Evolutionary conservation across 73 alveolate genomes (phyloP).

Genomic region (Stentor roeselii): DNA sequence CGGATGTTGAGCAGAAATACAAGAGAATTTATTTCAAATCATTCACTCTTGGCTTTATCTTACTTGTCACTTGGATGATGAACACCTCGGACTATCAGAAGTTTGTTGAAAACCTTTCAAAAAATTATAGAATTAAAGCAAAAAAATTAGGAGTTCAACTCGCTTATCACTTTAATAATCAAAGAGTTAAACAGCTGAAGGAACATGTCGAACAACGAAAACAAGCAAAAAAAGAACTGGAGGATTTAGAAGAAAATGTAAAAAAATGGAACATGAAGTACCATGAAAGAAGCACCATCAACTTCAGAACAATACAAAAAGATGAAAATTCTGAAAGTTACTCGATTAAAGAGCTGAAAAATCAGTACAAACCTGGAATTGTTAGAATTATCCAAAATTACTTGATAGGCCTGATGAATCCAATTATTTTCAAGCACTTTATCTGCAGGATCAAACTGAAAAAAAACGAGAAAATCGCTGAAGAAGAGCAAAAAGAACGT

Average conservation of each 20-base stretch:
- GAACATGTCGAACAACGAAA: background rate
- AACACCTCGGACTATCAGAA: background rate
- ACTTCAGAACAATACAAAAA: background rate
- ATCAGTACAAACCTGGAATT: background rate
- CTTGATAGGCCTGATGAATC: background rate
- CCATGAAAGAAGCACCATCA: background rate
- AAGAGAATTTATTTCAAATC: background rate
- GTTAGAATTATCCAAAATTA: background rate
- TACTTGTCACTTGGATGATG: background rate
- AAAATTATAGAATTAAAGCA: background rate
- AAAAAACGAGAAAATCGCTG: background rate
- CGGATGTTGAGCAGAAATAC: background rate
- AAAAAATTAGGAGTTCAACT: slow-evolving; percentile 5
- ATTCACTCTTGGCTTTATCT: background rate
- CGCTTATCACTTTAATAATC: slow-evolving; percentile 23
- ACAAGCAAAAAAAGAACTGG: background rate
- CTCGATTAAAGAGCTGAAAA: background rate
- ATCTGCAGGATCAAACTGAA: background rate
- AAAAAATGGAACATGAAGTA: background rate
- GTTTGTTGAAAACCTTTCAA: background rate
- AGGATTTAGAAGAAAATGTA: background rate
- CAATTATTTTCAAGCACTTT: background rate
- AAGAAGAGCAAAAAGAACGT: background rate
- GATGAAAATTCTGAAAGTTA: background rate
- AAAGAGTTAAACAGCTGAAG: background rate